Evolutionary conservation across 2,329 filamentous ascomycete genomes (phyloP).

Genomic region (Camillea tinctor): DNA sequence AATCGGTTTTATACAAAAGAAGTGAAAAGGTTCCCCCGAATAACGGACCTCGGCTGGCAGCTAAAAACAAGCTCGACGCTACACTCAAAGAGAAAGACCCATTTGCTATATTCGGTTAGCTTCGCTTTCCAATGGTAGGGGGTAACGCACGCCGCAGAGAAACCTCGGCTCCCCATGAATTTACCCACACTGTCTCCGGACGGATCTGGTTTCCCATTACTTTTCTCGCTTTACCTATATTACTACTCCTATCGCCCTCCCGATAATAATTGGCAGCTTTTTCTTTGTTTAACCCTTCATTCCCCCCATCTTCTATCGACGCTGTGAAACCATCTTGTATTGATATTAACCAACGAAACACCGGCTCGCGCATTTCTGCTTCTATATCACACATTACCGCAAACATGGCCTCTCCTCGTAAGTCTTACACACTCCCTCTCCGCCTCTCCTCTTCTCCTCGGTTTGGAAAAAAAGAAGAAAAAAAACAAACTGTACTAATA

Average conservation of each 20-base stretch:
- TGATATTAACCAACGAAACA: neutral
- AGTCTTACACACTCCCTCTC: conserved; percentile 11
- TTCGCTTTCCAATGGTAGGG: neutral
- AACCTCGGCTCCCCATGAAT: neutral
- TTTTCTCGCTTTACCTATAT: neutral
- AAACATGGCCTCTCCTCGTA: conserved; percentile 36
- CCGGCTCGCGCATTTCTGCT: neutral
- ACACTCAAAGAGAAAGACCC: neutral
- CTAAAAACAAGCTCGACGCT: neutral
- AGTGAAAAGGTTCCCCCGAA: neutral
- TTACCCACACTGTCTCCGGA: neutral
- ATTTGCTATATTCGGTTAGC: neutral
- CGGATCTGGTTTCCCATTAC: neutral
- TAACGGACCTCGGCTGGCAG: neutral
- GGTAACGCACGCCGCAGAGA: neutral
- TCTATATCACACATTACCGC: neutral
- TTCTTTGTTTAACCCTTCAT: neutral
- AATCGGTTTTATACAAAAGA: too few species aligned
- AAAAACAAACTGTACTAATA: neutral
- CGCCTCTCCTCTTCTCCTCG: too few species aligned
- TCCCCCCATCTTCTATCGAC: neutral
- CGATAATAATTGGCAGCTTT: neutral
- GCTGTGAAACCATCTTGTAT: neutral
- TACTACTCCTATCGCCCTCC: neutral
- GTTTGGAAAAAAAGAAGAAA: neutral